These are phyloP conservation scores for Aspergillus sp. DNA, from an alignment of 2,329 filamentous ascomycete genomes.

Conservation along the genomic window DNA sequence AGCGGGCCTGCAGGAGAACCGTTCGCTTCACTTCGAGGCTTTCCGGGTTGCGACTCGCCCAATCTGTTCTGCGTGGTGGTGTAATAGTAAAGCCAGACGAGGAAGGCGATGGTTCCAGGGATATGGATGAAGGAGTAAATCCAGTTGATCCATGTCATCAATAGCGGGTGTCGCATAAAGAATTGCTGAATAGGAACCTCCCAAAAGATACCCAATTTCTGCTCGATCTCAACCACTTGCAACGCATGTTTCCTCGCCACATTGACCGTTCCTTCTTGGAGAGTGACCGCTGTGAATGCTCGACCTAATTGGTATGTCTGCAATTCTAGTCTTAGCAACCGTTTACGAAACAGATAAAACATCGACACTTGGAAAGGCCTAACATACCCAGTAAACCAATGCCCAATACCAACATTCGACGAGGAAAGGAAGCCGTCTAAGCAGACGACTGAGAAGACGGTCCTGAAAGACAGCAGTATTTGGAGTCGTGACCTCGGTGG, in stretches of 20 bases:
- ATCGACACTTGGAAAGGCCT: background rate
- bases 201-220: conserved; percentile 60
- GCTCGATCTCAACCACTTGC: conserved; percentile 62
- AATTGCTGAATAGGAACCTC: conserved; percentile 59
- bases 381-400: conserved; percentile 68
- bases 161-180: conserved; percentile 49
- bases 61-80: conserved; percentile 58
- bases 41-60: conserved; percentile 35
- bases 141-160: conserved; percentile 67
- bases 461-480: conserved; percentile 59
- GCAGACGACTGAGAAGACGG: conserved; percentile 58
- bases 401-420: conserved; percentile 76
- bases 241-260: conserved; percentile 65
- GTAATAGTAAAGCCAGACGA: conserved; percentile 64
- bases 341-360: background rate
- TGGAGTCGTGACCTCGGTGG: conserved; percentile 51
- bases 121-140: conserved; percentile 76
- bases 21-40: conserved; percentile 27
- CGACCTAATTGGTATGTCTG: conserved; percentile 71
- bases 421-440: conserved; percentile 65
- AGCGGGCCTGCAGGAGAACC: conserved; percentile 44
- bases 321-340: conserved; percentile 5
- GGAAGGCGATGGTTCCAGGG: conserved; percentile 68
- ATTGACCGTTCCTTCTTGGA: conserved; percentile 64
- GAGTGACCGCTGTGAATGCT: conserved; percentile 65